A percentile compares a stretch with the other conserved stretches of the same genome.
Evolutionary conservation across 345 rosid genomes (phyloP).

Genomic region (Murraya koenigii): DNA sequence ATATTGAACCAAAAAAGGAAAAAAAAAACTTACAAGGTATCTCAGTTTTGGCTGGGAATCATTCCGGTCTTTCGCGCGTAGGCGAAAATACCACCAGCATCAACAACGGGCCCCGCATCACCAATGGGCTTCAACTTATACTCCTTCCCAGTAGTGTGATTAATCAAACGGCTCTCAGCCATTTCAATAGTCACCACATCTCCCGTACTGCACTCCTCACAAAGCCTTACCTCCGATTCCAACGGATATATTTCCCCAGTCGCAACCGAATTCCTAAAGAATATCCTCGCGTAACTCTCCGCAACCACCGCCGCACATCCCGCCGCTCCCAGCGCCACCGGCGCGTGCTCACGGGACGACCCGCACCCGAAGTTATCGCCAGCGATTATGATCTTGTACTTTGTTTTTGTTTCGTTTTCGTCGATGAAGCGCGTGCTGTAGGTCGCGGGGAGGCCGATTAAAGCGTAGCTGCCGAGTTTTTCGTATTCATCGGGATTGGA

Average conservation of each 20-base stretch:
- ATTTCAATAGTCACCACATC: conserved; percentile 72
- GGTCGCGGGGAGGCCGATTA: conserved; percentile 69
- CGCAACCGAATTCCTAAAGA: conserved; percentile 85
- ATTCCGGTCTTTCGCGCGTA: conserved; percentile 82
- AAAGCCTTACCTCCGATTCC: conserved; percentile 75
- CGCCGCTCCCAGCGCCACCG: conserved; percentile 89
- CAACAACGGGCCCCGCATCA: conserved; percentile 86
- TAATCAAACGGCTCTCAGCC: conserved; percentile 56
- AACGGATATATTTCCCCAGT: conserved; percentile 83
- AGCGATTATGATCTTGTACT: conserved; percentile 63
- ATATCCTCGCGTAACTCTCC: conserved; percentile 83
- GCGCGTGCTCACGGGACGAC: conserved; percentile 94
- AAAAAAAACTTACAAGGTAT: not conserved
- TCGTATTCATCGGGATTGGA: conserved; percentile 81
- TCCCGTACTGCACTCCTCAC: conserved; percentile 85
- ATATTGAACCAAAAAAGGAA: not conserved
- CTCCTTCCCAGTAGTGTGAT: conserved; percentile 83
- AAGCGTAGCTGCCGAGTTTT: conserved; percentile 82
- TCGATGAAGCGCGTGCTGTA: conserved; percentile 67
- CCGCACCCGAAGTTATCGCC: conserved; percentile 97
- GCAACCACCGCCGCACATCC: conserved; percentile 81
- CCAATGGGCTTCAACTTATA: conserved; percentile 79
- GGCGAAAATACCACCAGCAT: conserved; percentile 84
- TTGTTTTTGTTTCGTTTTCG: conserved; percentile 52
- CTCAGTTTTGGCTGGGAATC: conserved; percentile 47